phyloP scores from a whole-genome alignment of 2,329 filamentous ascomycete species.

The Ilyonectria destructans region DNA sequence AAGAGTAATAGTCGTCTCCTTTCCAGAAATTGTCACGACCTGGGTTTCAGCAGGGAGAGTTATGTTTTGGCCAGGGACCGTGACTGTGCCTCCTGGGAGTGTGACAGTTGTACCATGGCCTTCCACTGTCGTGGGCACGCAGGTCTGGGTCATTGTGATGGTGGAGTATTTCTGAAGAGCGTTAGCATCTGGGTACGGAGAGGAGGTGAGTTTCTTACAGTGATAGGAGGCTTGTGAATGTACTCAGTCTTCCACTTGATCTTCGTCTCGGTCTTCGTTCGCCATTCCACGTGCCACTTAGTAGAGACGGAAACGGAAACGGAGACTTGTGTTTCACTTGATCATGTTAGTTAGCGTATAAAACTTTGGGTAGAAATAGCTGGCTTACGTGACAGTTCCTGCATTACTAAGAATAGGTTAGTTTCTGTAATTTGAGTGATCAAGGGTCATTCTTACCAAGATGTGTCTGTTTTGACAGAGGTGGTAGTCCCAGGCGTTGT shows the following conservation, averaged over 20 bases:
- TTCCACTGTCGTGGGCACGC: background rate
- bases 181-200: background rate
- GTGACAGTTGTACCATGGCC: background rate
- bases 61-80: background rate
- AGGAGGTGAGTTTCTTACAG: background rate
- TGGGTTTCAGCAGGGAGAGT: background rate
- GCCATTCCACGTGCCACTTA: background rate
- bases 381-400: slow-evolving; percentile 21
- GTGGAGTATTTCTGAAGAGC: slow-evolving; percentile 3
- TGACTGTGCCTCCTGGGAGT: background rate
- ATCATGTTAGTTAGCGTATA: slow-evolving; percentile 1
- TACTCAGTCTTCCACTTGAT: slow-evolving; percentile 3
- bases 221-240: slow-evolving; percentile 10
- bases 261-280: background rate
- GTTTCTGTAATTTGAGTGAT: background rate
- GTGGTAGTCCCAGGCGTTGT: no score
- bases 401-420: slow-evolving; percentile 16
- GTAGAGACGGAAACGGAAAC: background rate
- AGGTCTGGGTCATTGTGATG: slow-evolving; percentile 5
- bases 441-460: slow-evolving; percentile 14
- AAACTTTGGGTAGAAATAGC: background rate
- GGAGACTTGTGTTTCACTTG: background rate
- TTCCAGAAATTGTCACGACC: slow-evolving; percentile 1
- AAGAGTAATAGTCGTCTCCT: background rate
- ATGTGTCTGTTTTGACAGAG: no score